Conservation (phyloP, 495 filamentous ascomycete genomes). For the Hypoxylon lienhwacheense region DNA sequence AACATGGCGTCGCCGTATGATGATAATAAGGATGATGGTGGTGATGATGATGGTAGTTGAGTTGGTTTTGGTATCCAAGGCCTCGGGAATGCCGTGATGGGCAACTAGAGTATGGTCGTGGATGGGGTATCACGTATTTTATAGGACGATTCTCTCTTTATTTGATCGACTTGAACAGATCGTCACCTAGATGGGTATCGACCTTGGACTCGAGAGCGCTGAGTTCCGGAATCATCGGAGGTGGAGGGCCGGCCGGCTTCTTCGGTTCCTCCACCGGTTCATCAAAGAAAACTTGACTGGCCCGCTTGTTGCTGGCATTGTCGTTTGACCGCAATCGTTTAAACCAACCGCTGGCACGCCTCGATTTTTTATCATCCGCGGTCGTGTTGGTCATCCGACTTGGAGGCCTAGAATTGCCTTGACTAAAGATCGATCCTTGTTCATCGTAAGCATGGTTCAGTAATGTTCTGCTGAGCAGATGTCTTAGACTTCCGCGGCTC, state of each 20-base stretch:
- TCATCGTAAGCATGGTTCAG: constrained; percentile 52
- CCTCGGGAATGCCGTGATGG: constrained; percentile 5
- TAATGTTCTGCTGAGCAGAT: constrained; percentile 49
- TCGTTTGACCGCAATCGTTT: constrained; percentile 47
- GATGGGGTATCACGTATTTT: constrained; percentile 12
- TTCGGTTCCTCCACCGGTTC: constrained; percentile 39
- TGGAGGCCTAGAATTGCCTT: constrained; percentile 39
- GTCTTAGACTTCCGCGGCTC: constrained; percentile 50
- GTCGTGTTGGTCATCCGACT: constrained; percentile 44
- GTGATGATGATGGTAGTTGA: constrained; percentile 15
- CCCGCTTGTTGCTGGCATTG: constrained; percentile 30
- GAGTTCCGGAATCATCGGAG: constrained; percentile 63
- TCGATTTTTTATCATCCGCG: constrained; percentile 46
- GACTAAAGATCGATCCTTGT: constrained; percentile 36
- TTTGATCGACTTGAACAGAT: constrained; percentile 62
- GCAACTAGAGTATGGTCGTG: constrained; percentile 21
- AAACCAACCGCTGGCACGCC: constrained; percentile 55
- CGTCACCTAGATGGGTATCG: constrained; percentile 50
- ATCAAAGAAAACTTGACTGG: constrained; percentile 35
- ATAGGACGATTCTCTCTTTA: constrained; percentile 8
- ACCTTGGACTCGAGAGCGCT: constrained; percentile 54
- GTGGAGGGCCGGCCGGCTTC: constrained; percentile 52
- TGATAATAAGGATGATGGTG: too few species aligned
- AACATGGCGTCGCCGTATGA: constrained; percentile 30
- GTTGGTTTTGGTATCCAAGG: constrained; percentile 18